phyloP scores from a whole-genome alignment of 1,139 yeast species.

The Arxiozyma slooffiae region DNA sequence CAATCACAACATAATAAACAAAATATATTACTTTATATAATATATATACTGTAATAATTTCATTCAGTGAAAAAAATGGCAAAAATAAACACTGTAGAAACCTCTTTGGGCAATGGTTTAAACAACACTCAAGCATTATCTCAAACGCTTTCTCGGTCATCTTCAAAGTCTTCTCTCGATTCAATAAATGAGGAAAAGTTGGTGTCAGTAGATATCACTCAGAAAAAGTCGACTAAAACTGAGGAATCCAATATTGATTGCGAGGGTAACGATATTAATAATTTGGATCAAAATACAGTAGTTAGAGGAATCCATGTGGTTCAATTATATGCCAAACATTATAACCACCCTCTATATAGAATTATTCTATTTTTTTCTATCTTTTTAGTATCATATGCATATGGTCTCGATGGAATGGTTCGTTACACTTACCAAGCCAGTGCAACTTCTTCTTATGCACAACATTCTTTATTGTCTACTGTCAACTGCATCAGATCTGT shows the following conservation, averaged over 20 bases:
- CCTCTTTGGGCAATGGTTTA: neutral
- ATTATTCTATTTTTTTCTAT: conserved; percentile 34
- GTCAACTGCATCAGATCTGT: conserved; percentile 52
- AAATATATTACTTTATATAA: too few species aligned
- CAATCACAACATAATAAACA: neutral
- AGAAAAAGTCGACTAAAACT: neutral
- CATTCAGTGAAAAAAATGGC: neutral
- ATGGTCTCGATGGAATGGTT: conserved; percentile 49
- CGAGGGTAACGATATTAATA: neutral
- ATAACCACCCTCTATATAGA: conserved; percentile 12
- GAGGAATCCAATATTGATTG: neutral
- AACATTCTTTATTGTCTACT: conserved; percentile 53
- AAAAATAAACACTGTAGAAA: neutral
- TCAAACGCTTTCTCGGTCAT: neutral
- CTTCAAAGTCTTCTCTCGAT: neutral
- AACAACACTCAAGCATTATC: neutral
- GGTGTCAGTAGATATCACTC: neutral
- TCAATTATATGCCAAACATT: conserved; percentile 17
- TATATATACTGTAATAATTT: too few species aligned
- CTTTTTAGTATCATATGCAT: conserved; percentile 52
- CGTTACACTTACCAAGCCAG: conserved; percentile 40
- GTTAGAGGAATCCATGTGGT: neutral
- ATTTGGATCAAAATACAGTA: neutral
- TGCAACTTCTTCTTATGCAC: conserved; percentile 47
- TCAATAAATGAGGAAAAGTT: neutral